Base-by-base conservation (phyloP, 2,329 filamentous ascomycete genomes). In the Fusarium keratoplasticum region DNA sequence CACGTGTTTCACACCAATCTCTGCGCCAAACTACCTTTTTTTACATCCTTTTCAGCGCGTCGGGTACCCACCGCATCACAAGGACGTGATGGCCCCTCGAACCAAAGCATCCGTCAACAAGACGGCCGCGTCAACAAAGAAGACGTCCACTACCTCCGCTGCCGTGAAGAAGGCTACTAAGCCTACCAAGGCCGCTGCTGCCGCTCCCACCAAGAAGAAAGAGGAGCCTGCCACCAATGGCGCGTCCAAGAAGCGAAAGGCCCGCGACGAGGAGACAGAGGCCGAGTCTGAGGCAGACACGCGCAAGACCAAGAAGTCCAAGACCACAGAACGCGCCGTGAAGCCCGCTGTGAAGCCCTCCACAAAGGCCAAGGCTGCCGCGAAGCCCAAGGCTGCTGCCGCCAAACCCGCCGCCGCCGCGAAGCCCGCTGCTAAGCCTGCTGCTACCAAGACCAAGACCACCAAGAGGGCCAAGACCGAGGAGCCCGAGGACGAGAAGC, bases 401-500 rank as follows among this genome's bases (percentile, higher is more conserved):
- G 27, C 47, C 27, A 52, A 52, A 52, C 47, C 47, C 47, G 47
- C 27, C 63, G 70, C 76, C 27, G 77, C 77, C 29, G 64, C 74
- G 14, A 78, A 79, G 61, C 74, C 76, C 8, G 69, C 74, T 54
- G 63, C 75, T 8, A 71, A 77, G 60, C 55, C 66, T 31, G 75
- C 77, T 62, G 79, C 81, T 14, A 71, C 85, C 42, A 76, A 76
- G 68, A 65, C 66, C 10, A 66, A 67, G 35, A 40, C 75, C 14
- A 74, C 67, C 62, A 77, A 78, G 70, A 75, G 73, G 64, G 62
- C 70, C 69, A 80, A 77, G 74, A 74, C 73, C 80, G 89, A 87
- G 61, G 84, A 92, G 74, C 91, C 70, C 25, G 74, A 77, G 8
- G 70, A 71, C 54, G 70, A 66, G 66, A 95, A 64, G 70, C 67